Evolutionary conservation across 2,329 filamentous ascomycete species (phyloP).

Genomic region (Magnaporthiopsis rhizophila): DNA sequence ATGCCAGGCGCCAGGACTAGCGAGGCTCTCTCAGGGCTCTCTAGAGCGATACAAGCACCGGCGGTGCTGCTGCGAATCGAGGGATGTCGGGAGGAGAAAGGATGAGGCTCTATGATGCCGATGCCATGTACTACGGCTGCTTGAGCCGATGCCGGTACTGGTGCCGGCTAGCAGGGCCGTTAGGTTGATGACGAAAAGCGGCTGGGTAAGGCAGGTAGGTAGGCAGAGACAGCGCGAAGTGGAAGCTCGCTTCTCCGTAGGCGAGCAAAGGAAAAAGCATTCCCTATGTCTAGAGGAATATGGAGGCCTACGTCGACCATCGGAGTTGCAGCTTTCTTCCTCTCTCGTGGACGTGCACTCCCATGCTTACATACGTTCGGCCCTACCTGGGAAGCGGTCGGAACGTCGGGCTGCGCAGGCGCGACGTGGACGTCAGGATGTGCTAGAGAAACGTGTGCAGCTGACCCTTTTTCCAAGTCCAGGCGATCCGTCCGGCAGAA

Average conservation of each 20-base stretch:
- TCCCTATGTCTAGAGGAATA: background rate
- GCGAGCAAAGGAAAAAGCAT: background rate
- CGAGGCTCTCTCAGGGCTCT: background rate
- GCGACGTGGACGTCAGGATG: background rate
- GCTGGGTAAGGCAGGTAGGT: background rate
- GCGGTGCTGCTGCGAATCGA: background rate
- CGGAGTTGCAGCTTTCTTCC: background rate
- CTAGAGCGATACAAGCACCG: background rate
- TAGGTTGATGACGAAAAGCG: background rate
- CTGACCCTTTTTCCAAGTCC: constrained; percentile 1
- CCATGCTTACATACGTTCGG: background rate
- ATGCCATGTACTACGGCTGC: background rate
- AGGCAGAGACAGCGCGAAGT: background rate
- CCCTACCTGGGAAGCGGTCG: background rate
- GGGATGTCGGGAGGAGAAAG: background rate
- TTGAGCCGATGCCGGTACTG: background rate
- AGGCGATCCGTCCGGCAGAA: background rate
- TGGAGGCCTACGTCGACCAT: background rate
- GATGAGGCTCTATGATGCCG: background rate
- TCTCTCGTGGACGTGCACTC: background rate
- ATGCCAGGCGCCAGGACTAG: too few relatives aligned
- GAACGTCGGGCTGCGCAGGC: background rate
- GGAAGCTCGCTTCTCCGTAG: background rate
- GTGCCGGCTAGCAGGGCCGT: background rate
- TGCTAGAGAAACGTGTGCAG: background rate